Evolutionary conservation across 139 green algal genomes (phyloP), one percentile per base, ranked within the genome.

Genomic region (Micractinium conductrix): DNA sequence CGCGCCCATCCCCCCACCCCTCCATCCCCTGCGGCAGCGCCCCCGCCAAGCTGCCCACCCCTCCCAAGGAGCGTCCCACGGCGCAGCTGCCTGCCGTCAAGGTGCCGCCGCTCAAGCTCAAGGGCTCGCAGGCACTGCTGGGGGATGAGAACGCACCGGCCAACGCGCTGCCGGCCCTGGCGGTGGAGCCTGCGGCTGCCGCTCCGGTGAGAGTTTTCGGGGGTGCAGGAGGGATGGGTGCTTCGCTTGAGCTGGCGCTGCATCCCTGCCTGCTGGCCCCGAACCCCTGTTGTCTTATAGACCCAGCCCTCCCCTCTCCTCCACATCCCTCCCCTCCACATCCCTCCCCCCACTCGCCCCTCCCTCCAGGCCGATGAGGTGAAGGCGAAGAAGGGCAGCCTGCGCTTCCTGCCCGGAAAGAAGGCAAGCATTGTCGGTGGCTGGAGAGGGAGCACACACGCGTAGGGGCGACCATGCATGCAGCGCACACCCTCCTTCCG

Each of bases 101-200:
- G 43, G 78, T 74, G 60, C 78, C 78, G 17, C 78, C 78, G 2
- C 78, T 83, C n/a, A 83, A 83, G 78, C 78, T 83, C 30, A 45
- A 53, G 42, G 44, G 44, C 10, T 40, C 30, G 38, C 38, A n/a
- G 9, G 8, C 16, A 21, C 12, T n/a, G 22, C 42, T 45, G 60
- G 8, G 21, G 2, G 78, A 83, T n/a, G 78, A 83, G 43, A 83
- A 83, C 17, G 78, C 78, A 6, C 42, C 44, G 0, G 19, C 3
- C 19, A 74, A 83, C 38, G n/a, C n/a, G n/a, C n/a, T n/a, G n/a
- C n/a, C n/a, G n/a, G n/a, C n/a, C n/a, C 28, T 42, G 30, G 60
- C 38, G 0, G 55, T 43, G n/a, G 33, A 26, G 44, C 28, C 30
- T 30, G 78, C 42, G 45, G 60, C 60, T 30, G 40, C 43, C 21